These are phyloP conservation scores for Metroxylon sagu DNA, from an alignment of 176 grass and related monocot species.

Conservation along the genomic window DNA sequence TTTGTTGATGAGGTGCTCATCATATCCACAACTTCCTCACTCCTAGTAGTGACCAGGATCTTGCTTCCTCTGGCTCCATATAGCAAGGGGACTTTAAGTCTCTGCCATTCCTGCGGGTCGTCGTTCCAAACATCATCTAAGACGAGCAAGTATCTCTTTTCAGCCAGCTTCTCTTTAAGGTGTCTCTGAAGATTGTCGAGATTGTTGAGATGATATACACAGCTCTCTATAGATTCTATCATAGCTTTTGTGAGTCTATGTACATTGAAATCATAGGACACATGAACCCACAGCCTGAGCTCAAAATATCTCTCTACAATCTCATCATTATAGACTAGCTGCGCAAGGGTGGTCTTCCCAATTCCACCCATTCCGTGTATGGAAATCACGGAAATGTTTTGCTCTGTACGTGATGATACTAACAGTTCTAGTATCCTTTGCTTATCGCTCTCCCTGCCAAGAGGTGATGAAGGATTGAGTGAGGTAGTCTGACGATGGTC, in stretches of 20 bases:
- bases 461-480: constrained; percentile 6
- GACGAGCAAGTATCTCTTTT: constrained; percentile 35
- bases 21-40: neutral
- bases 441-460: constrained; percentile 15
- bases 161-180: neutral
- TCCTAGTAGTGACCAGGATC: constrained; percentile 39
- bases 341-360: constrained; percentile 34
- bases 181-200: constrained; percentile 10
- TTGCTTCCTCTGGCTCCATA: constrained; percentile 29
- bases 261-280: constrained; percentile 16
- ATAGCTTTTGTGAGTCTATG: constrained; percentile 20
- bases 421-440: constrained; percentile 5
- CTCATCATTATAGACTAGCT: constrained; percentile 9
- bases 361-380: constrained; percentile 26
- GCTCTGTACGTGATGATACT: neutral
- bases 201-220: neutral
- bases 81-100: constrained; percentile 15
- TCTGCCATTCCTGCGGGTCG: constrained; percentile 15
- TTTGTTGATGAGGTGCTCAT: neutral
- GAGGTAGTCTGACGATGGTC: neutral
- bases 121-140: constrained; percentile 35
- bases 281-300: constrained; percentile 32
- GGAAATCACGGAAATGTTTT: constrained; percentile 9
- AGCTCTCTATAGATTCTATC: constrained; percentile 13
- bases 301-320: constrained; percentile 10